Evolutionary conservation across 1,284 basidiomycete species (phyloP), one percentile per base, ranked within the genome.

Genomic region (Mycosarcoma maydis): DNA sequence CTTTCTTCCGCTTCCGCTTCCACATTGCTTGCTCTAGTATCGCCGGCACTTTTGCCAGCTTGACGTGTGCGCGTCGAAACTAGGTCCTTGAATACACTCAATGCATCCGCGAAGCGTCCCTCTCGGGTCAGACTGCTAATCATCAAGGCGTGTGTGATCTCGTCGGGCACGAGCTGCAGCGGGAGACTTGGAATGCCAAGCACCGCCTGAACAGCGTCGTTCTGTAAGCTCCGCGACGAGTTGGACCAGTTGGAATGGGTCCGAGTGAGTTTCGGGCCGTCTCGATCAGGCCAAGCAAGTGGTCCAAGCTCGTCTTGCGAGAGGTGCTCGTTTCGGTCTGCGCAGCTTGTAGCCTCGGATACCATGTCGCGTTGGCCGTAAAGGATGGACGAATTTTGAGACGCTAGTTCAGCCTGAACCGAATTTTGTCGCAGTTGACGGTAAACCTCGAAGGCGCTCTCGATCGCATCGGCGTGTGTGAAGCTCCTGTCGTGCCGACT

Each of bases 1-100:
- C 19, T 41, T 10, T 54, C 55, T 14, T 54, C 41, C 26, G 22
- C 2, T 17, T 22, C 20, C 36, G 16, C 30, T 8, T 22, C 20
- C 36, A 16, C 30, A 7, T 19, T 30, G 22, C n/a, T 36, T 22
- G 37, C 8, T 5, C 14, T 19, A 16, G 22, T 27, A 14, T 45
- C 36, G 8, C 3, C 16, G 14, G 30, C 6, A 14, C 10, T 32
- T 3, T 24, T 29, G 17, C 8, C 26, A 1, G 19, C 3, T 3
- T n/a, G 26, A 6, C 48, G 50, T 16, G 23, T 11, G 4, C 60
- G 69, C 11, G 64, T 72, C 8, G 64, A 62, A 17, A 64, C 50
- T 11, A 72, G 48, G 30, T 72, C 69, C 27, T 52, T 67, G 34
- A 72, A 61, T 0, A 65, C 59, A 17, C 57, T 36, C 6, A 72